Percentiles rank a stretch among this genome's conserved stretches.
Conservation (phyloP, 805 yeast genomes). For the Myxozyma monticola region DNA sequence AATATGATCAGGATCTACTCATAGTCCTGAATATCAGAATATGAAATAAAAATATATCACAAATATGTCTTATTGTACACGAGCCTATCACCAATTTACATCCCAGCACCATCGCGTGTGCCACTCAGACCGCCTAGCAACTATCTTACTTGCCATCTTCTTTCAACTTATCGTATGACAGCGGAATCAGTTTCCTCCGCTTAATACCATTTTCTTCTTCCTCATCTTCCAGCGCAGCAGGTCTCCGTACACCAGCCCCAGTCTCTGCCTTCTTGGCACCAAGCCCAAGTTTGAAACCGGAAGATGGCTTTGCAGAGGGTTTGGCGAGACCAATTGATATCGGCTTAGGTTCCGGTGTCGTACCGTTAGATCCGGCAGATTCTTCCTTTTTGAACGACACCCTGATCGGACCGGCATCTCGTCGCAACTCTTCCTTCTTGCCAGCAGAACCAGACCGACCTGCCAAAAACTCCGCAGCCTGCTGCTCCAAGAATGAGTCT, state of each 20-base stretch:
- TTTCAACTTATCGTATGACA: slow-evolving; percentile 23
- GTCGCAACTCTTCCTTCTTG: slow-evolving; percentile 13
- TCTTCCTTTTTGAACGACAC: slow-evolving; percentile 18
- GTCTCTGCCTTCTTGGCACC: slow-evolving; percentile 5
- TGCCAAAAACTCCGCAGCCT: not conserved
- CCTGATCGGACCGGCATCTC: slow-evolving; percentile 12
- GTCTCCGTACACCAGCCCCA: slow-evolving; percentile 1
- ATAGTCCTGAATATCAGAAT: no score
- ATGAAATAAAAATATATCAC: no score
- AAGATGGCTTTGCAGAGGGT: slow-evolving; percentile 3
- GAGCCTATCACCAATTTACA: no score
- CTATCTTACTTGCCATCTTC: not conserved
- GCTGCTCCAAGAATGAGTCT: slow-evolving; percentile 22
- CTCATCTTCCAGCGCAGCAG: slow-evolving; percentile 17
- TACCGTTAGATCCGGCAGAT: not conserved
- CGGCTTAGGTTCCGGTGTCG: slow-evolving; percentile 13
- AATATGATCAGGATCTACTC: no score
- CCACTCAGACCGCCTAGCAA: no score
- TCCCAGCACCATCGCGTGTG: no score
- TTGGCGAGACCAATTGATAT: slow-evolving; percentile 18
- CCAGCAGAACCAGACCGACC: not conserved
- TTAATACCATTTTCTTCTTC: slow-evolving; percentile 19
- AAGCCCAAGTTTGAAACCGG: slow-evolving; percentile 12
- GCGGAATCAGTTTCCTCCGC: slow-evolving; percentile 24
- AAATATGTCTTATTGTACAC: no score